Evolutionary conservation across 2,329 filamentous ascomycete genomes (phyloP).

Genomic region (Westerdykella ornata): DNA sequence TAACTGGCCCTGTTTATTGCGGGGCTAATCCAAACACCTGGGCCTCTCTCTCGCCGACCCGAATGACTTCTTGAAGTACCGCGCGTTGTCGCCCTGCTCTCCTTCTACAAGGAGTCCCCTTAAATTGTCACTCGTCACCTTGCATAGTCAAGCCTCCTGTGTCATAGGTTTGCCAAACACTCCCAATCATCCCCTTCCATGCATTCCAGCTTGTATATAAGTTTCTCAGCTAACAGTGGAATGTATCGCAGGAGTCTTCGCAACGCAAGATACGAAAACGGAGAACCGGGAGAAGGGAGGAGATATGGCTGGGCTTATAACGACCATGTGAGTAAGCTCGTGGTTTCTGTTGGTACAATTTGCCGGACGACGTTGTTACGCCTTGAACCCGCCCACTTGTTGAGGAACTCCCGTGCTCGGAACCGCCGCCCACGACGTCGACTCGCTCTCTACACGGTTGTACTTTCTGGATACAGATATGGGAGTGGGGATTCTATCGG

Average conservation of each 20-base stretch:
- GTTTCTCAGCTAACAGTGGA: conserved; percentile 32
- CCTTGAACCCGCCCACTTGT: conserved; percentile 17
- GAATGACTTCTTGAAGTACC: not conserved
- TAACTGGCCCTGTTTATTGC: conserved; percentile 4
- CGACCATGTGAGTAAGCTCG: conserved; percentile 67
- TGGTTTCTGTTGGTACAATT: conserved; percentile 8
- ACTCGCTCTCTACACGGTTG: too few relatives aligned
- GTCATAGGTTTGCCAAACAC: conserved; percentile 13
- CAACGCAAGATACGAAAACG: conserved; percentile 13
- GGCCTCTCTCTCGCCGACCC: not conserved
- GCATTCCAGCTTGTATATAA: conserved; percentile 14
- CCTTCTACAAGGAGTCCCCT: not conserved
- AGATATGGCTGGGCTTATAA: conserved; percentile 70
- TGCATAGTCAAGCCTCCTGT: too few relatives aligned
- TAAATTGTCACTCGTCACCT: too few relatives aligned
- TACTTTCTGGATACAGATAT: conserved; percentile 11
- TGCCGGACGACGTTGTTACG: conserved; percentile 17
- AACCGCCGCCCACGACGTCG: too few relatives aligned
- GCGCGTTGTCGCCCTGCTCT: not conserved
- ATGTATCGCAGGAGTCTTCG: conserved; percentile 16
- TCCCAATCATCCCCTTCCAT: conserved; percentile 5
- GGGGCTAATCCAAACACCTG: not conserved
- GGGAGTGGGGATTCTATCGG: not conserved
- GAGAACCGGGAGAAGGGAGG: conserved; percentile 22
- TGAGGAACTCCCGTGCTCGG: too few relatives aligned